Percentiles rank a stretch among this genome's conserved stretches.
phyloP scores from a whole-genome alignment of 2,329 filamentous ascomycete genomes.

The Colletotrichum sp. region DNA sequence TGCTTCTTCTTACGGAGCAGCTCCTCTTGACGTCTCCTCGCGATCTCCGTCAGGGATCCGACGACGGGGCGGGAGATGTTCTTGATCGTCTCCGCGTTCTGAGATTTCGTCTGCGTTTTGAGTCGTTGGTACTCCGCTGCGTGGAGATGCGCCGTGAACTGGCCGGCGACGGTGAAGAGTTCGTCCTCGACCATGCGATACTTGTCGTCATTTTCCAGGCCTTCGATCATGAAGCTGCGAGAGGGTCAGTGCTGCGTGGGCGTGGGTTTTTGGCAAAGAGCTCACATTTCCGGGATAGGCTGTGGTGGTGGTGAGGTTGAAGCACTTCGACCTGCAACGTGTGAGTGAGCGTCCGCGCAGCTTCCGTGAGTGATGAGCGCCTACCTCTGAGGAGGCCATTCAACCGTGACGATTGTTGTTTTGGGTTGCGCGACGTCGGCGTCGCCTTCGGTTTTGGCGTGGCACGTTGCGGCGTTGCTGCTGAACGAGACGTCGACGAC shows the following conservation, averaged over 20 bases:
- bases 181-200: conserved; percentile 89
- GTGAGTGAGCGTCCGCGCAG: background rate
- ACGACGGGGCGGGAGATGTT: conserved; percentile 59
- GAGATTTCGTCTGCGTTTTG: conserved; percentile 59
- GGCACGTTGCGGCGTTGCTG: background rate
- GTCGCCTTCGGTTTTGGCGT: background rate
- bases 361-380: background rate
- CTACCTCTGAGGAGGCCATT: background rate
- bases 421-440: background rate
- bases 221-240: conserved; percentile 66
- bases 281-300: conserved; percentile 51
- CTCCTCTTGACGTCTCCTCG: conserved; percentile 39
- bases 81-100: conserved; percentile 57
- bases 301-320: conserved; percentile 60
- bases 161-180: conserved; percentile 68
- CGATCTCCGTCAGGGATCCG: conserved; percentile 40
- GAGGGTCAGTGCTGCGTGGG: conserved; percentile 1
- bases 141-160: conserved; percentile 78
- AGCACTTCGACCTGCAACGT: conserved; percentile 35
- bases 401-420: background rate
- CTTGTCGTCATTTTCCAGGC: conserved; percentile 69
- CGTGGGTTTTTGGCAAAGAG: background rate
- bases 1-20: conserved; percentile 40
- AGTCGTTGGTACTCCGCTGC: conserved; percentile 77
- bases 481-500: background rate